Evolutionary conservation across 2,329 filamentous ascomycete genomes (phyloP).

Genomic region (Calonectria henricotiae): DNA sequence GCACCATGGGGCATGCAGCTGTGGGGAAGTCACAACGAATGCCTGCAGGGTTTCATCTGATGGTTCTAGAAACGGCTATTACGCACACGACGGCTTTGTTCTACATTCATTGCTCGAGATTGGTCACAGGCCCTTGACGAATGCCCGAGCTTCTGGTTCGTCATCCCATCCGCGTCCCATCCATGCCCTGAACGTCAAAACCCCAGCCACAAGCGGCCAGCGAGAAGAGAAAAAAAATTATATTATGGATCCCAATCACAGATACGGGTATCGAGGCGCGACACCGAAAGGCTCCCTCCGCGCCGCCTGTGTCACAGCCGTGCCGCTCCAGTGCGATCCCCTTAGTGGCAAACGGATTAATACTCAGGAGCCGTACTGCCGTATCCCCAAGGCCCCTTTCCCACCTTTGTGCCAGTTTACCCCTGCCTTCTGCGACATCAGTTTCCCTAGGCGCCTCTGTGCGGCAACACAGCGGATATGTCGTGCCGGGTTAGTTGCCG

Average conservation of each 20-base stretch:
- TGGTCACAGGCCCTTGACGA: slow-evolving; percentile 9
- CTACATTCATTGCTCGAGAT: slow-evolving; percentile 1
- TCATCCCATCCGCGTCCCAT: neutral
- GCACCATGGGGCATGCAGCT: slow-evolving; percentile 13
- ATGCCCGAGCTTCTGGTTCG: neutral
- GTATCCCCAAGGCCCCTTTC: slow-evolving; percentile 6
- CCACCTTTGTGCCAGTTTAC: neutral
- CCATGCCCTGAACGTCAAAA: neutral
- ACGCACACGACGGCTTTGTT: slow-evolving; percentile 29
- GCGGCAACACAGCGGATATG: slow-evolving; percentile 24
- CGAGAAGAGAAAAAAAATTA: neutral
- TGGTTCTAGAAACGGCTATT: slow-evolving; percentile 27
- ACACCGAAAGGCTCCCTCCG: neutral
- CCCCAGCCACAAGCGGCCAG: neutral
- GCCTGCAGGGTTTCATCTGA: slow-evolving; percentile 22
- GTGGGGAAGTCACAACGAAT: slow-evolving; percentile 14
- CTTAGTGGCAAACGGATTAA: neutral
- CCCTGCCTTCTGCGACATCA: neutral
- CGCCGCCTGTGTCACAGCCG: neutral
- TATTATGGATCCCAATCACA: slow-evolving; percentile 1
- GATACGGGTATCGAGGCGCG: neutral
- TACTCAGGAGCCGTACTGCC: slow-evolving; percentile 5
- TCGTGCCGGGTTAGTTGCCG: slow-evolving; percentile 23
- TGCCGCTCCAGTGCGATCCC: neutral
- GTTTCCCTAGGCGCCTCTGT: neutral